Evolutionary conservation across 2,329 filamentous ascomycete genomes (phyloP).

Genomic region (Aureobasidium lini): DNA sequence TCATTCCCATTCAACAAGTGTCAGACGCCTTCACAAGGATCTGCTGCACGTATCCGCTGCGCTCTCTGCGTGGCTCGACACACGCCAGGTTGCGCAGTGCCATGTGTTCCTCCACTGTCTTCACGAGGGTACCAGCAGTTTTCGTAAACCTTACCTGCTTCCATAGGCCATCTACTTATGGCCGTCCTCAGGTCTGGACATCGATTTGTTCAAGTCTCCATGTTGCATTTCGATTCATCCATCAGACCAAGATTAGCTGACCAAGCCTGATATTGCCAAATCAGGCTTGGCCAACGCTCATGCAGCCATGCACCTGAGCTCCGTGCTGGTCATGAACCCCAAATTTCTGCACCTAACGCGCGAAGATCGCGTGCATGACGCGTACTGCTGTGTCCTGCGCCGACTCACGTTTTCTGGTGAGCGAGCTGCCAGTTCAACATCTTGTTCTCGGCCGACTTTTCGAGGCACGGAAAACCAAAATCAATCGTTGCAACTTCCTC

Average conservation of each 20-base stretch:
- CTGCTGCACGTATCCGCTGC: conserved; percentile 12
- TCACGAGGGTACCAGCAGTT: neutral
- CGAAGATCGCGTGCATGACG: conserved; percentile 12
- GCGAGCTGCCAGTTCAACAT: neutral
- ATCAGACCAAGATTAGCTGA: neutral
- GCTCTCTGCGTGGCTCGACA: conserved; percentile 5
- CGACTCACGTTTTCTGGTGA: neutral
- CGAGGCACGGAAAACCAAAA: neutral
- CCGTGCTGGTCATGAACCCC: neutral
- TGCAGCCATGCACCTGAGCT: conserved; percentile 10
- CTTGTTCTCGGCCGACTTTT: neutral
- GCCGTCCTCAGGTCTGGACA: neutral
- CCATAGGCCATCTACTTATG: neutral
- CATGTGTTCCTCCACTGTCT: conserved; percentile 4
- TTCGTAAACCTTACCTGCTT: neutral
- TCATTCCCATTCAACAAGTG: neutral
- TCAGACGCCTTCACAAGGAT: neutral
- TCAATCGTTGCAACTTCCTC: neutral
- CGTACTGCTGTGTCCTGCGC: neutral
- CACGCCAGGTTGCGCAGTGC: conserved; percentile 4
- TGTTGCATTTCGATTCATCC: neutral
- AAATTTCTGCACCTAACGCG: conserved; percentile 3
- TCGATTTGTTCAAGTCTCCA: neutral
- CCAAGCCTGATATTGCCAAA: neutral
- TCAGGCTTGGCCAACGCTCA: conserved; percentile 2